phyloP scores from a whole-genome alignment of 1,139 yeast species.

The Yarrowia galli region DNA sequence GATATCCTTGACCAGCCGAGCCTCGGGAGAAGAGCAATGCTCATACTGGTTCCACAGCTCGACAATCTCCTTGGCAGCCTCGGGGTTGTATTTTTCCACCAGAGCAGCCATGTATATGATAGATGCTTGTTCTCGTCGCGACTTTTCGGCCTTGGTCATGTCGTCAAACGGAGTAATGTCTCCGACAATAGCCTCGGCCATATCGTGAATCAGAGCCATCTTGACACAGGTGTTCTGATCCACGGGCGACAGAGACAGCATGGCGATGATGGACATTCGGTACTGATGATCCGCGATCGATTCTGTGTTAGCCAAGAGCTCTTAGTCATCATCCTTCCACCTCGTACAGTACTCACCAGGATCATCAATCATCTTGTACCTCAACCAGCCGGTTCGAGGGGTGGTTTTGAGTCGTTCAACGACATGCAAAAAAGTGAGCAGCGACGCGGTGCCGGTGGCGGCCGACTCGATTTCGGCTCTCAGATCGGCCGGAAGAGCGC shows the following conservation, averaged over 20 bases:
- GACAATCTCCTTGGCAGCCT: conserved; percentile 69
- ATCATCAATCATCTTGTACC: conserved; percentile 67
- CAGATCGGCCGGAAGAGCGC: conserved; percentile 63
- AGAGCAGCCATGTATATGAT: conserved; percentile 70
- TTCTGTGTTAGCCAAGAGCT: conserved; percentile 53
- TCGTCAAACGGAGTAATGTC: conserved; percentile 90
- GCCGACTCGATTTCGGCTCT: conserved; percentile 52
- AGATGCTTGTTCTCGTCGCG: conserved; percentile 78
- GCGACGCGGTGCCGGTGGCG: conserved; percentile 40
- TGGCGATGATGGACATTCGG: conserved; percentile 85
- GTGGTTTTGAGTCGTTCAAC: conserved; percentile 78
- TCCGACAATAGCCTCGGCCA: conserved; percentile 93
- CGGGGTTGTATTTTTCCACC: conserved; percentile 67
- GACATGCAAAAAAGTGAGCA: conserved; percentile 67
- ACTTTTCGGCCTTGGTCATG: conserved; percentile 75
- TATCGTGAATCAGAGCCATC: conserved; percentile 90
- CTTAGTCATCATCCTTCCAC: conserved; percentile 34
- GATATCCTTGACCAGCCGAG: conserved; percentile 88
- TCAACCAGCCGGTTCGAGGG: conserved; percentile 94
- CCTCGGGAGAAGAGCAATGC: conserved; percentile 79
- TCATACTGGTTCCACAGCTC: conserved; percentile 92
- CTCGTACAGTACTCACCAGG: conserved; percentile 47
- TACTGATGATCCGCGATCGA: conserved; percentile 96
- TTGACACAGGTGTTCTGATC: conserved; percentile 71
- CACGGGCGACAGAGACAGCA: conserved; percentile 67